These are phyloP conservation scores for Verbena officinalis DNA, from an alignment of 257 asterid genomes.

Conservation along the genomic window DNA sequence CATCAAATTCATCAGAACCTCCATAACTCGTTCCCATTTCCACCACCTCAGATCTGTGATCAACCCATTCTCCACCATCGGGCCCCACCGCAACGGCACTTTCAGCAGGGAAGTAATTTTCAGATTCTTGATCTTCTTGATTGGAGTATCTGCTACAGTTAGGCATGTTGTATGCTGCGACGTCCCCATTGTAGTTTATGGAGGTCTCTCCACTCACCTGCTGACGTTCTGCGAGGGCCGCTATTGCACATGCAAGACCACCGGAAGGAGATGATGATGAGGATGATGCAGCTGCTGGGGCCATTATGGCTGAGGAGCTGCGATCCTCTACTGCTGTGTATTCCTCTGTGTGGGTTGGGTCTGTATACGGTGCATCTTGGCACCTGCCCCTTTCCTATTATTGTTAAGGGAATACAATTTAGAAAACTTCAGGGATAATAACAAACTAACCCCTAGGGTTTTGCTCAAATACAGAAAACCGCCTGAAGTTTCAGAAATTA, in stretches of 20 bases:
- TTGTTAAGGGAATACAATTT: slow-evolving; percentile 5
- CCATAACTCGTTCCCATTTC: slow-evolving; percentile 68
- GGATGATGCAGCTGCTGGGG: slow-evolving; percentile 55
- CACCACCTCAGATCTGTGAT: slow-evolving; percentile 45
- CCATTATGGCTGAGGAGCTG: slow-evolving; percentile 30
- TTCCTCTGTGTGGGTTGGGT: slow-evolving; percentile 48
- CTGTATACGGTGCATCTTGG: slow-evolving; percentile 44
- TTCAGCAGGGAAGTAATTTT: slow-evolving; percentile 47
- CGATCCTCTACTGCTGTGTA: slow-evolving; percentile 49
- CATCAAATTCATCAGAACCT: slow-evolving; percentile 58
- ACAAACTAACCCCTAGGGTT: too few relatives aligned
- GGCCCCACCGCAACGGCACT: slow-evolving; percentile 38
- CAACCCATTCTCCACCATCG: slow-evolving; percentile 51
- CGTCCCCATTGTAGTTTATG: slow-evolving; percentile 41
- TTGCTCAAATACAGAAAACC: too few relatives aligned
- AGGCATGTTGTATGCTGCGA: slow-evolving; percentile 42
- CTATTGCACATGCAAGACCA: slow-evolving; percentile 91
- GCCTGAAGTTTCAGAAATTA: too few relatives aligned
- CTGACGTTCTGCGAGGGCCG: slow-evolving; percentile 93
- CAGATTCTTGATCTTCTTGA: slow-evolving; percentile 52
- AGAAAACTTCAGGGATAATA: too few relatives aligned
- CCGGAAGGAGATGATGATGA: slow-evolving; percentile 80
- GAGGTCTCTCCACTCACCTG: slow-evolving; percentile 62
- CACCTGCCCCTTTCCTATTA: slow-evolving; percentile 70
- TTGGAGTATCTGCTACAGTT: slow-evolving; percentile 43